Percentiles rank a stretch among this genome's conserved stretches.
Evolutionary conservation across 192 early-diverging fungal genomes (phyloP).

Genomic region (Coemansia aciculifera): DNA sequence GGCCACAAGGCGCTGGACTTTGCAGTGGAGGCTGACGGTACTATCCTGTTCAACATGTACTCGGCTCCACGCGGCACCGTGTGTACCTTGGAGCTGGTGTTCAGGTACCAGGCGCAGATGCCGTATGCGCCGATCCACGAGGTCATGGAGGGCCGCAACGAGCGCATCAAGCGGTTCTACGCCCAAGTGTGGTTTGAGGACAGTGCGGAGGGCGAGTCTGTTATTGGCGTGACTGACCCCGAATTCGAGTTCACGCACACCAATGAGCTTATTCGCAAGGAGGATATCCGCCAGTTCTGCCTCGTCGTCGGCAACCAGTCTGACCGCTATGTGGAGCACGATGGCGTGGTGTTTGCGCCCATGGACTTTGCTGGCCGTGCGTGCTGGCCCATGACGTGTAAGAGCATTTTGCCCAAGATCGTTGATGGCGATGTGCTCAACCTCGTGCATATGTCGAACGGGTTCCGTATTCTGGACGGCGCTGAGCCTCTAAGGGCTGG

Average conservation of each 20-base stretch:
- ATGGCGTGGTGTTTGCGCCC: constrained; percentile 87
- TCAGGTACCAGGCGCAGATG: constrained; percentile 76
- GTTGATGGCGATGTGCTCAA: constrained; percentile 92
- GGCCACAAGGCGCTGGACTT: constrained; percentile 47
- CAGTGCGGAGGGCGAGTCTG: constrained; percentile 55
- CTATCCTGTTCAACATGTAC: constrained; percentile 64
- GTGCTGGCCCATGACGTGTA: constrained; percentile 84
- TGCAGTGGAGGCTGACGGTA: constrained; percentile 45
- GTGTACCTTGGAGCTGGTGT: constrained; percentile 78
- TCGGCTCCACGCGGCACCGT: constrained; percentile 52
- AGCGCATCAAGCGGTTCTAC: constrained; percentile 76
- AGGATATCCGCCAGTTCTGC: constrained; percentile 85
- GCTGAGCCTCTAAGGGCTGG: constrained; percentile 73
- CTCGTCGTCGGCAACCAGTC: constrained; percentile 66
- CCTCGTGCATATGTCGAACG: constrained; percentile 92
- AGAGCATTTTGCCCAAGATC: constrained; percentile 88
- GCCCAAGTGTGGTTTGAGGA: constrained; percentile 69
- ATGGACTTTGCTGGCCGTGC: constrained; percentile 61
- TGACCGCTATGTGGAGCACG: constrained; percentile 81
- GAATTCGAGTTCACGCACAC: constrained; percentile 63
- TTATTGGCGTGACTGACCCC: constrained; percentile 62
- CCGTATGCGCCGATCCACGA: constrained; percentile 81
- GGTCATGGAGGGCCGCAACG: constrained; percentile 54
- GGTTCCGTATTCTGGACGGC: constrained; percentile 81
- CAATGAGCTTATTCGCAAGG: constrained; percentile 60